These are phyloP conservation scores for Chalara sp. DNA, from an alignment of 2,329 filamentous ascomycete genomes.

Conservation along the genomic window DNA sequence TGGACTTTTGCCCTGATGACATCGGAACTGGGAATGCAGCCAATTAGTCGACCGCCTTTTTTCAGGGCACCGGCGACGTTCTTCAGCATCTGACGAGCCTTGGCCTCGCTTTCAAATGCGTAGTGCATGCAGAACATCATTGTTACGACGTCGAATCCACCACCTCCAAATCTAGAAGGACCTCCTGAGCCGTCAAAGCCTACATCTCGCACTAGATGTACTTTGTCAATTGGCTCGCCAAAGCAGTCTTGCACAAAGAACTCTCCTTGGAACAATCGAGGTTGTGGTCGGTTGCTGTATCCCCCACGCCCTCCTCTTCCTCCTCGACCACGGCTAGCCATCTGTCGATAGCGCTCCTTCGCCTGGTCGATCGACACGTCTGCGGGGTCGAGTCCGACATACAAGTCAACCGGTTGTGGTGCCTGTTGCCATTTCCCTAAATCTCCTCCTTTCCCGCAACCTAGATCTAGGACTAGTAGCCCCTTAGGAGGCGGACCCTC, in stretches of 20 bases:
- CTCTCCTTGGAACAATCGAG: slow-evolving; percentile 71
- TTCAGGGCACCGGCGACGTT: slow-evolving; percentile 88
- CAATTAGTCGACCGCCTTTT: slow-evolving; percentile 91
- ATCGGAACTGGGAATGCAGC: slow-evolving; percentile 95
- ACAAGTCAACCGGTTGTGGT: slow-evolving; percentile 83
- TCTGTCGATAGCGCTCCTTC: slow-evolving; percentile 70
- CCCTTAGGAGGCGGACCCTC: slow-evolving; percentile 37
- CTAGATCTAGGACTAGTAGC: slow-evolving; percentile 83
- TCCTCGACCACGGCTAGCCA: slow-evolving; percentile 52
- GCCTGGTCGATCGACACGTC: slow-evolving; percentile 90
- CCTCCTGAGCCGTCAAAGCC: slow-evolving; percentile 67
- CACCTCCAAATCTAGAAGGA: slow-evolving; percentile 62
- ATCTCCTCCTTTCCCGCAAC: slow-evolving; percentile 95
- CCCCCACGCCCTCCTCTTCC: slow-evolving; percentile 46
- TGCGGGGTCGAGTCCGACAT: slow-evolving; percentile 90
- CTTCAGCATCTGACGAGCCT: slow-evolving; percentile 83
- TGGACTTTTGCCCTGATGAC: slow-evolving; percentile 75
- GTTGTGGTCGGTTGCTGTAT: slow-evolving; percentile 39
- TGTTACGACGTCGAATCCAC: slow-evolving; percentile 90
- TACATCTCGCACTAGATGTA: slow-evolving; percentile 76
- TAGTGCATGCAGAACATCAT: slow-evolving; percentile 99
- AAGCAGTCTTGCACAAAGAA: slow-evolving; percentile 94
- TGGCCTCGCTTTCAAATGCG: slow-evolving; percentile 87
- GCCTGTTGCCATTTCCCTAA: slow-evolving; percentile 93
- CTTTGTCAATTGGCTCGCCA: slow-evolving; percentile 71